phyloP scores from a whole-genome alignment of 1,284 basidiomycete genomes.

The Schizophyllum commune region DNA sequence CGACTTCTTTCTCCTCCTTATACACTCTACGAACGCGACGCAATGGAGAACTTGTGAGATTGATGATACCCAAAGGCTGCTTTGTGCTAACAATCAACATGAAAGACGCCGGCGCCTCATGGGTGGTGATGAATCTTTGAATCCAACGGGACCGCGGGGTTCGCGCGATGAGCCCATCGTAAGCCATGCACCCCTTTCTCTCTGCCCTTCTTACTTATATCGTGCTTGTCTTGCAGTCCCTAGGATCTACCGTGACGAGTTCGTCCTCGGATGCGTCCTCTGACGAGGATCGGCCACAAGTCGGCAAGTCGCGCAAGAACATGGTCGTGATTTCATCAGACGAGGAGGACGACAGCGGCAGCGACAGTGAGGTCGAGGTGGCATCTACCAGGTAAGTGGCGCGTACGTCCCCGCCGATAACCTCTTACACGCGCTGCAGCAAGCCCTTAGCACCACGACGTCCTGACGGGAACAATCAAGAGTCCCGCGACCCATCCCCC shows the following conservation, averaged over 20 bases:
- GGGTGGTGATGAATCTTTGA: background rate
- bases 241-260: background rate
- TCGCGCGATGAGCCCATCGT: background rate
- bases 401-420: background rate
- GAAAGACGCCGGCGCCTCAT: background rate
- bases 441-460: background rate
- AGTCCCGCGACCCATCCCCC: background rate
- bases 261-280: background rate
- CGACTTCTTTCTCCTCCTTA: background rate
- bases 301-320: background rate
- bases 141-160: background rate
- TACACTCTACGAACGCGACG: background rate
- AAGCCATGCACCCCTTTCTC: background rate
- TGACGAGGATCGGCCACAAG: background rate
- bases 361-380: background rate
- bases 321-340: background rate
- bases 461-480: background rate
- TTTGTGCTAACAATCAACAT: background rate
- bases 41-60: background rate
- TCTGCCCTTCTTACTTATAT: background rate
- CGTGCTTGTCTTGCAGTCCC: background rate
- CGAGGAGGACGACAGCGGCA: background rate
- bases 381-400: background rate
- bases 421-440: background rate
- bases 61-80: background rate